Evolutionary conservation across 2,329 filamentous ascomycete species (phyloP).

Genomic region (Diaporthe longicolla): DNA sequence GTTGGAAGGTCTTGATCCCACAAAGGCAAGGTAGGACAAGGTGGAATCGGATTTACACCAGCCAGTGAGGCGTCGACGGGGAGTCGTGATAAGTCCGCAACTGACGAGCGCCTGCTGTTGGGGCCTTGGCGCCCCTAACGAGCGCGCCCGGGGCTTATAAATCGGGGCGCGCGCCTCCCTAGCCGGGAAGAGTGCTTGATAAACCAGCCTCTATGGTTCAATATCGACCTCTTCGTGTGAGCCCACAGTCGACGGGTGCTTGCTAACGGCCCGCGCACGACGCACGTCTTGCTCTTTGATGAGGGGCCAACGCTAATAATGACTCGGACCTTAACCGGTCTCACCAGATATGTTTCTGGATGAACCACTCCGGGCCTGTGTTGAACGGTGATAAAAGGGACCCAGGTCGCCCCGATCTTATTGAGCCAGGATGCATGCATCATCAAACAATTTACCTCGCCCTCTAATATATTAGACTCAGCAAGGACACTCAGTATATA

Average conservation of each 20-base stretch:
- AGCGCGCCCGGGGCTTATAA: conserved; percentile 19
- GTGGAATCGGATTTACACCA: conserved; percentile 13
- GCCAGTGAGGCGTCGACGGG: conserved; percentile 20
- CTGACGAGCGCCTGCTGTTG: conserved; percentile 18
- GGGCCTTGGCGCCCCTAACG: conserved; percentile 23
- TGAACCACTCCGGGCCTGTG: background rate
- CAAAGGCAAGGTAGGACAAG: conserved; percentile 1
- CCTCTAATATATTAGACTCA: background rate
- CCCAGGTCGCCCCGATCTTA: background rate
- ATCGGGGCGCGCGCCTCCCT: conserved; percentile 30
- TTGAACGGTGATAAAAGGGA: conserved; percentile 22
- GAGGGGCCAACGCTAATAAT: conserved; percentile 16
- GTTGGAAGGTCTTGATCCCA: background rate
- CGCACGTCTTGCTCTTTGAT: conserved; percentile 13
- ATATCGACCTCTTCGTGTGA: background rate
- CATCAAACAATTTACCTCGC: background rate
- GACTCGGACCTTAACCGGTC: conserved; percentile 1
- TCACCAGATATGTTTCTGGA: conserved; percentile 10
- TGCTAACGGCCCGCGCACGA: background rate
- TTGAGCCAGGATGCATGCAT: background rate
- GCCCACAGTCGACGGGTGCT: background rate
- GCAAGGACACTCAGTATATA: background rate
- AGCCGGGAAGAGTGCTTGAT: conserved; percentile 17
- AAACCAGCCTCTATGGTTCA: background rate
- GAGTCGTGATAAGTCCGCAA: conserved; percentile 18